phyloP scores from a whole-genome alignment of 441 rosid genomes.

The Syzygium syzygioides region DNA sequence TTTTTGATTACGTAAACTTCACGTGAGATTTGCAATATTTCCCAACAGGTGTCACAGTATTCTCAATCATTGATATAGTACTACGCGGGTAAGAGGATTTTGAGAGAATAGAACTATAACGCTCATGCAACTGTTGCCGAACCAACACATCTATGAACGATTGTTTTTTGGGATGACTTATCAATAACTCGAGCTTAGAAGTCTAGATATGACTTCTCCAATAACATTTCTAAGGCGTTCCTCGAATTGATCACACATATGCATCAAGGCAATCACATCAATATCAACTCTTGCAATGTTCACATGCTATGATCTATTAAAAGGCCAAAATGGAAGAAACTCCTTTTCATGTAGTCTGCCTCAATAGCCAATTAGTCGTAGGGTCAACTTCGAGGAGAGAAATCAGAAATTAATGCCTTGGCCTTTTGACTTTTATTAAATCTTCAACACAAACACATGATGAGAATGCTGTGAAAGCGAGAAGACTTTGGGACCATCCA shows the following conservation, averaged over 20 bases:
- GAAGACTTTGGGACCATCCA: background rate
- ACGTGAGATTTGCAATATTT: background rate
- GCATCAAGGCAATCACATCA: background rate
- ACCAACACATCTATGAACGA: background rate
- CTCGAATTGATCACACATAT: background rate
- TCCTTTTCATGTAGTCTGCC: background rate
- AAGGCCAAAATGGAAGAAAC: background rate
- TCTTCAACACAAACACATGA: background rate
- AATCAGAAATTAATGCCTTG: background rate
- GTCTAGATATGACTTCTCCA: background rate
- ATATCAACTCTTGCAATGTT: background rate
- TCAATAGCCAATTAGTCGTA: background rate
- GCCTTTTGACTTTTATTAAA: background rate
- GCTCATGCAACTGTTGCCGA: background rate
- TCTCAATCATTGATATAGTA: background rate
- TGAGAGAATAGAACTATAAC: background rate
- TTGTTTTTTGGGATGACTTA: background rate
- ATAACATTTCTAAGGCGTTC: background rate
- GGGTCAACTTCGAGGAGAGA: background rate
- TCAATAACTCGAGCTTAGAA: background rate
- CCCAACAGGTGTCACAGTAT: background rate
- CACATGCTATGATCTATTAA: background rate
- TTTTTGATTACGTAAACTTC: background rate
- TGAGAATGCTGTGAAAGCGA: background rate
- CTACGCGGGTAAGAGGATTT: background rate